These are phyloP conservation scores for Quercus agrifolia DNA, from an alignment of 306 rosid species.

Conservation along the genomic window DNA sequence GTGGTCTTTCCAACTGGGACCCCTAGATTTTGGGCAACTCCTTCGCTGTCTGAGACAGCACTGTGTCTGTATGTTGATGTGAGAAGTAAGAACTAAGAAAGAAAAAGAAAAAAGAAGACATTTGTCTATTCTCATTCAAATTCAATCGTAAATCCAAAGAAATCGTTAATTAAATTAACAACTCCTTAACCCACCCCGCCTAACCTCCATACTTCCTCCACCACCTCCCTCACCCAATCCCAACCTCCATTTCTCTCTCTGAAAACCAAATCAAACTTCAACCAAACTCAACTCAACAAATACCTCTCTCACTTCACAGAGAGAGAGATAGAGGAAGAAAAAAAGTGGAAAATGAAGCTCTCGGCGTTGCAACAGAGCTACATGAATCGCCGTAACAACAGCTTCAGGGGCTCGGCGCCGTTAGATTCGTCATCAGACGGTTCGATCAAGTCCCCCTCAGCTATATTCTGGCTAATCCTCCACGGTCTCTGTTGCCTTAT, in stretches of 20 bases:
- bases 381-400: slow-evolving; percentile 65
- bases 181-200: slow-evolving; percentile 1
- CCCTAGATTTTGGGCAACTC: slow-evolving; percentile 19
- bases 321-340: background rate
- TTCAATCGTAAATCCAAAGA: slow-evolving; percentile 57
- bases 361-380: slow-evolving; percentile 89
- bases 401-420: slow-evolving; percentile 67
- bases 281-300: slow-evolving; percentile 13
- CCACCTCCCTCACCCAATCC: slow-evolving; percentile 19
- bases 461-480: slow-evolving; percentile 79
- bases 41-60: background rate
- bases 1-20: background rate
- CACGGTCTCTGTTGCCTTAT: slow-evolving; percentile 93
- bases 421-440: slow-evolving; percentile 65
- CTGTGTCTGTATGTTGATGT: background rate
- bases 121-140: background rate
- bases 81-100: background rate
- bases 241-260: background rate
- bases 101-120: background rate
- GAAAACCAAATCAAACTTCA: slow-evolving; percentile 13
- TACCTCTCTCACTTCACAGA: background rate
- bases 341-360: slow-evolving; percentile 62
- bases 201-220: slow-evolving; percentile 14
- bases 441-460: slow-evolving; percentile 66
- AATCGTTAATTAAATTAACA: slow-evolving; percentile 37